Conservation (phyloP, 352 stramenopile species). For the Globisporangium parvum region DNA sequence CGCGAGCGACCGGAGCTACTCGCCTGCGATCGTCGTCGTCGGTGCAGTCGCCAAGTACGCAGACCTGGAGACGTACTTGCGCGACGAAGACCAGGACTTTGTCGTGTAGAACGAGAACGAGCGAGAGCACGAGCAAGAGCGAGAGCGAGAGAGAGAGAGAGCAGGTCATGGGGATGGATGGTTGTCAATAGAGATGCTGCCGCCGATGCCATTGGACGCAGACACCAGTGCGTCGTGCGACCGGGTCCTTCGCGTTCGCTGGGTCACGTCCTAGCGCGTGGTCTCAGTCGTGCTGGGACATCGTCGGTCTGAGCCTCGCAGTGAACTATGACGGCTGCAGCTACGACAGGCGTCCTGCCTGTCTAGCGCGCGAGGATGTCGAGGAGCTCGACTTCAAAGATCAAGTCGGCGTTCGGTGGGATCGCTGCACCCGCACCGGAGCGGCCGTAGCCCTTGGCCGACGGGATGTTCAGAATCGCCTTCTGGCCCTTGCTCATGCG, state of each 20-base stretch:
- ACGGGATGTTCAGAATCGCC: constrained; percentile 87
- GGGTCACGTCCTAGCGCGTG: no score
- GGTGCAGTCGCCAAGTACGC: constrained; percentile 54
- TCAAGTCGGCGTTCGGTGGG: constrained; percentile 89
- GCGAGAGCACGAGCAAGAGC: not conserved
- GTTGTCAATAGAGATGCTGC: not conserved
- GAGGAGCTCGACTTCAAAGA: constrained; percentile 93
- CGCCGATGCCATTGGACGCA: not conserved
- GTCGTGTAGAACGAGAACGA: constrained; percentile 6
- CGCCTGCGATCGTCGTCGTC: constrained; percentile 65
- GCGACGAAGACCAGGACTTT: constrained; percentile 25
- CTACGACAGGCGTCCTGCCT: no score
- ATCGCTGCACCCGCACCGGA: constrained; percentile 81
- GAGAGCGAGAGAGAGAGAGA: not conserved
- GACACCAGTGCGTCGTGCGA: no score
- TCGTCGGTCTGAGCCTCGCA: no score
- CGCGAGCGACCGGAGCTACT: constrained; percentile 49
- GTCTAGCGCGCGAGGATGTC: constrained; percentile 44
- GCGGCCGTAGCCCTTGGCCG: constrained; percentile 91
- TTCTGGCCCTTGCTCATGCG: constrained; percentile 94
- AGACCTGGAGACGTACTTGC: constrained; percentile 45
- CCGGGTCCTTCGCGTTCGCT: no score
- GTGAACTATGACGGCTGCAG: no score
- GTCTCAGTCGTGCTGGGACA: no score
- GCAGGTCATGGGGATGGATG: not conserved